Evolutionary conservation across 2,329 filamentous ascomycete species (phyloP).

Genomic region (Ophiostoma himal-ulmi): DNA sequence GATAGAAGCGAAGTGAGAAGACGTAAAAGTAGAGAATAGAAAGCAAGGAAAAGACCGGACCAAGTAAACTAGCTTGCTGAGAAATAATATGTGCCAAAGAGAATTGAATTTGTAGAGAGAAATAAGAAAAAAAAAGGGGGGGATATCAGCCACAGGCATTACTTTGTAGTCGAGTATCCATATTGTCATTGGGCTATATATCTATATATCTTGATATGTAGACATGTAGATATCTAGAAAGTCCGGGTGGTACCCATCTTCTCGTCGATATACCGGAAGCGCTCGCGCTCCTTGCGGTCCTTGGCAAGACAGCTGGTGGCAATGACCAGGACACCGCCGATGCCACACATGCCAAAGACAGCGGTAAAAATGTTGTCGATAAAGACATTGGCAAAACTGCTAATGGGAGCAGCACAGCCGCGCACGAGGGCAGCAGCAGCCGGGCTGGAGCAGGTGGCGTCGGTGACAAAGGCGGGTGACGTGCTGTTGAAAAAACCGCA

Average conservation of each 20-base stretch:
- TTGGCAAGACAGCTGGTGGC: constrained; percentile 71
- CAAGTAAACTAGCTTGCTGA: constrained; percentile 18
- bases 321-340: constrained; percentile 63
- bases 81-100: constrained; percentile 11
- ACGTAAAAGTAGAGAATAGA: neutral
- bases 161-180: neutral
- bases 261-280: constrained; percentile 75
- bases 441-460: constrained; percentile 61
- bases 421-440: constrained; percentile 63
- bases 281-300: constrained; percentile 71
- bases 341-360: constrained; percentile 70
- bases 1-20: neutral
- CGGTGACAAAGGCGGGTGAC: constrained; percentile 64
- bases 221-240: constrained; percentile 35
- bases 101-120: constrained; percentile 3
- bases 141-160: neutral
- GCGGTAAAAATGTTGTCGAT: constrained; percentile 73
- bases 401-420: constrained; percentile 64
- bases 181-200: neutral
- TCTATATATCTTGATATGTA: neutral
- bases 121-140: neutral
- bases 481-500: constrained; percentile 73
- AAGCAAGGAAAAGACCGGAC: neutral
- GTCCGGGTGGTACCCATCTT: constrained; percentile 56
- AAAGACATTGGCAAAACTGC: constrained; percentile 62